Evolutionary conservation across 2,329 filamentous ascomycete genomes (phyloP), one percentile per base, ranked within the genome.

Genomic region (Helotiales sp.): DNA sequence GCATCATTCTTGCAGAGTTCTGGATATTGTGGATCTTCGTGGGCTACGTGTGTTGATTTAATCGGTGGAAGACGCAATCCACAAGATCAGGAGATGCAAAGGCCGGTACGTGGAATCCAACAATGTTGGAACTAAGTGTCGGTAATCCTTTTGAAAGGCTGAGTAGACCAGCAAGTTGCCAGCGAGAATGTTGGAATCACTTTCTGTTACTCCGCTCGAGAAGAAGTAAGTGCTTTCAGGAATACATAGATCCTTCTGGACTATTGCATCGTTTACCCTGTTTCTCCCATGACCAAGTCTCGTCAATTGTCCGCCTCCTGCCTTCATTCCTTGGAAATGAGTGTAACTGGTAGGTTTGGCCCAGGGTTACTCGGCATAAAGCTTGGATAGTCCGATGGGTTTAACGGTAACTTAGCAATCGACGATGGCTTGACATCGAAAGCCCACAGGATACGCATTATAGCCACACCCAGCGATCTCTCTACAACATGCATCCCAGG

Each of bases 401-500:
- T 24, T 7, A 50, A 19, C 19, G 27, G 27, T 27, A 48, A 29
- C 8, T 33, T 50, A 5, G 27, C 47, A 22, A 12, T 30, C 19
- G 29, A 50, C 9, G 60, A 61, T 25, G 57, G 64, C 15, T 60
- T 54, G 51, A 73, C 64, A 24, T 68, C 60, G 52, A 72, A 73
- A 1, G 66, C 68, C 72, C 72, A 73, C 1, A 74, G 34, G 2
- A 71, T 52, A 13, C 68, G 65, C 2, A 66, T 68, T n/a, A 72
- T 62, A 2, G 63, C 65, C 5, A 71, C 36, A 50, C 61, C 71
- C 2, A 75, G 56, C 22, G 62, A 67, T 5, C 67, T 64, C 52
- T 74, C 70, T 1, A 70, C 72, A 13, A 74, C 58, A 57, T 72
- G 69, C 2, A 73, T 66, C 0, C 71, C 71, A 3, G 69, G 70